Conservation (phyloP, 2,329 filamentous ascomycete genomes). For the Fusarium torreyae region DNA sequence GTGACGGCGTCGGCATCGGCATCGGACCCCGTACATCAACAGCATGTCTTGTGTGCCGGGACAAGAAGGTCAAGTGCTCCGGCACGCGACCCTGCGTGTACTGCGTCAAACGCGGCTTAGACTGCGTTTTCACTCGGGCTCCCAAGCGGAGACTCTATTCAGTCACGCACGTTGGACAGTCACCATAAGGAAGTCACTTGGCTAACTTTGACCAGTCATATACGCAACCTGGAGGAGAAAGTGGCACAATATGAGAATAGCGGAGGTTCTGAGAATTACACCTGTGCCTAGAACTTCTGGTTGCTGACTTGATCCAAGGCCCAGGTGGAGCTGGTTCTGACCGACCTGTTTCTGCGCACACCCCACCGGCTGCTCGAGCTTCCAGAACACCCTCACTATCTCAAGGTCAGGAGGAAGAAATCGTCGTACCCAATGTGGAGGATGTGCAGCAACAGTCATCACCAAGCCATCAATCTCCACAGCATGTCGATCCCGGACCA, state of each 20-base stretch:
- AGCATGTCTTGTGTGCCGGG: background rate
- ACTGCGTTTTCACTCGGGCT: constrained; percentile 30
- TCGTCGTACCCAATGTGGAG: too few relatives aligned
- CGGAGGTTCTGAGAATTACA: background rate
- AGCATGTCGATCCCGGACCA: background rate
- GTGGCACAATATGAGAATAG: background rate
- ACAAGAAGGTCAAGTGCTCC: constrained; percentile 30
- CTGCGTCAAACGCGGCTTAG: constrained; percentile 25
- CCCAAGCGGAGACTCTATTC: constrained; percentile 31
- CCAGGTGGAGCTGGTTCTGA: background rate
- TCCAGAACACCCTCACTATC: background rate
- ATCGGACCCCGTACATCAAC: background rate
- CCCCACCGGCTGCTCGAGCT: background rate
- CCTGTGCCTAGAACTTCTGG: background rate
- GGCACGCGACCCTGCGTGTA: constrained; percentile 34
- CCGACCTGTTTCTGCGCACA: background rate
- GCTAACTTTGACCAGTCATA: background rate
- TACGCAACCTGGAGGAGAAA: background rate
- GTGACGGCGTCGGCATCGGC: background rate
- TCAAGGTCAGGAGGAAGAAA: background rate
- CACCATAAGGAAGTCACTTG: background rate
- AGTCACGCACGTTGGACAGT: constrained; percentile 20
- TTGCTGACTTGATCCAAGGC: background rate
- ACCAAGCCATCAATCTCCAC: background rate
- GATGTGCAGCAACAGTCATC: background rate